These are phyloP conservation scores for Paraleonurus japonicus DNA, from an alignment of 257 asterid species.

Conservation along the genomic window DNA sequence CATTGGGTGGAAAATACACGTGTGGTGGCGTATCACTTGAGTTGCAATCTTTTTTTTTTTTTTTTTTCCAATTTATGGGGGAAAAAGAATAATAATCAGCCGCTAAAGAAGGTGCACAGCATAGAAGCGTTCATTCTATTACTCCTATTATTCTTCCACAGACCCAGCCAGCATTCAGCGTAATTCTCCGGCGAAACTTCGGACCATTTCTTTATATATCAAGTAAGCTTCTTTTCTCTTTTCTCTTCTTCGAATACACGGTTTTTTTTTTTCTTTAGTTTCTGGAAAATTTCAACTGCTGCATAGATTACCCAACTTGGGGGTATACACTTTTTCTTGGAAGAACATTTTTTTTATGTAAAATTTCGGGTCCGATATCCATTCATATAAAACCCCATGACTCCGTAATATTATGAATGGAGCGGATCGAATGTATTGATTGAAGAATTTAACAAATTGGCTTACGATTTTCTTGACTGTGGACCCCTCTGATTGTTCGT, in stretches of 20 bases:
- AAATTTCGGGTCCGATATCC: slow-evolving; percentile 1
- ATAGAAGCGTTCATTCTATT: not conserved
- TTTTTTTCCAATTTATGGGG: no score
- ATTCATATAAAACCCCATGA: not conserved
- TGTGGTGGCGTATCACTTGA: not conserved
- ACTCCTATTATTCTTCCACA: not conserved
- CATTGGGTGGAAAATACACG: not conserved
- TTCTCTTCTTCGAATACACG: not conserved
- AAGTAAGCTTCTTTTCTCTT: not conserved
- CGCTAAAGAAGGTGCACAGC: not conserved
- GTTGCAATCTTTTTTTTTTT: not conserved
- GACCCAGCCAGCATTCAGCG: not conserved
- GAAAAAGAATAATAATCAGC: no score
- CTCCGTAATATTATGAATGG: not conserved
- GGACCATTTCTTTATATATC: not conserved
- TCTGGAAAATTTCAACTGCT: slow-evolving; percentile 1
- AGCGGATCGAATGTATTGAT: not conserved
- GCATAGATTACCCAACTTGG: not conserved
- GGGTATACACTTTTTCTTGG: not conserved
- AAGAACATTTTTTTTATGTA: not conserved
- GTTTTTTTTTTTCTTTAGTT: not conserved
- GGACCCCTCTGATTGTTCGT: not conserved
- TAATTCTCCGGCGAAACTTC: slow-evolving; percentile 11
- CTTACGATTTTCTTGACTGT: not conserved
- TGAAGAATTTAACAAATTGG: not conserved